Evolutionary conservation across 2,329 filamentous ascomycete genomes (phyloP), one percentile per base, ranked within the genome.

Genomic region (Chaetomium sp.): DNA sequence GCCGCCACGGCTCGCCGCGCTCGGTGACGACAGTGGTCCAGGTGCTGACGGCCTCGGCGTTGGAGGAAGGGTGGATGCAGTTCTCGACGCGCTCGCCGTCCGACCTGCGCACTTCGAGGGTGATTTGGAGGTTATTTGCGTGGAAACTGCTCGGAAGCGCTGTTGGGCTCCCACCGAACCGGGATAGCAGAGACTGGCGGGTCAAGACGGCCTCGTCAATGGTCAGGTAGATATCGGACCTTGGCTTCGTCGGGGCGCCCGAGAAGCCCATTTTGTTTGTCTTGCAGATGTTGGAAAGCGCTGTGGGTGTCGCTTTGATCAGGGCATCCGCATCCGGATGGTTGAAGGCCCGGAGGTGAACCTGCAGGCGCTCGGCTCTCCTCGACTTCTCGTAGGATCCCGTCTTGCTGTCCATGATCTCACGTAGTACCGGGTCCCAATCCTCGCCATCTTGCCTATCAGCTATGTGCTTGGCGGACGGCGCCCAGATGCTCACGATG

Each of bases 151-250:
- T 80, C 2, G 88, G 84, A 33, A 91, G 83, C 0, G 94, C 80
- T 1, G 90, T 88, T 12, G 94, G 88, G 67, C 90, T 91, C n/a
- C 92, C 92, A 25, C 81, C 82, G 50, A 80, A 85, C n/a, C 87
- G 80, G 8, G 86, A 89, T n/a, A 90, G 75, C 0, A 89, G 75
- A 38, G 90, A 88, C 72, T 96, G 92, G 64, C 88, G 87, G 21
- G 90, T 88, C 27, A 99, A 81, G n/a, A 88, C 83, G 0, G 92
- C 91, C 68, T 92, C 88, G 64, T 88, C 87, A 56, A 99, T 78
- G 0, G 93, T 97, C 53, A 99, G 78, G 74, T 99, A 99, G 58
- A 99, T 98, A 75, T 99, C 96, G 12, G 93, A 97, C 71, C 96
- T 85, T 19, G 90, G 84, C 74, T 92, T 93, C 0, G 90, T 93